Percentiles rank a stretch among this genome's conserved stretches.
These are phyloP conservation scores for Lachancea thermotolerans DNA, from an alignment of 805 yeast genomes.

Conservation along the genomic window DNA sequence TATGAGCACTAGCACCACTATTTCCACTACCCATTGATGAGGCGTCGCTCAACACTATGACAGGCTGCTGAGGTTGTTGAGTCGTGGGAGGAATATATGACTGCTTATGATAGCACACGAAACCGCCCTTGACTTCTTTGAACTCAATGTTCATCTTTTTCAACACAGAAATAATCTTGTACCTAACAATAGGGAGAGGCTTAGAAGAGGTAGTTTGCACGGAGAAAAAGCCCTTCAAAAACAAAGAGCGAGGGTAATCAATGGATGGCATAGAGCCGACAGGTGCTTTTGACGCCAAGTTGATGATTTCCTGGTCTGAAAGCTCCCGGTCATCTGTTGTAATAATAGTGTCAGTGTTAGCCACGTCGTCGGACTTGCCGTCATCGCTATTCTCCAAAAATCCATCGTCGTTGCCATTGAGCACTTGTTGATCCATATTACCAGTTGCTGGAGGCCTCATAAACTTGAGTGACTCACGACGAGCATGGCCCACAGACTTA, in stretches of 20 bases:
- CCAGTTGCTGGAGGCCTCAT: conserved; percentile 31
- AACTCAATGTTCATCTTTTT: conserved; percentile 70
- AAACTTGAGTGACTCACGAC: conserved; percentile 50
- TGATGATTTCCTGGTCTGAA: conserved; percentile 44
- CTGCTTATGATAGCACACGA: conserved; percentile 63
- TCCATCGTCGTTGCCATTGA: conserved; percentile 36
- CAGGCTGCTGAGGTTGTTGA: conserved; percentile 9
- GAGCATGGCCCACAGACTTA: conserved; percentile 65
- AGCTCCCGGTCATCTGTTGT: conserved; percentile 26
- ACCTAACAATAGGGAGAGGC: conserved; percentile 80
- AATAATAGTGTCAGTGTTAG: conserved; percentile 5
- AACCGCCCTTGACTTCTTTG: conserved; percentile 91
- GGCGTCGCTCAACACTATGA: conserved; percentile 8
- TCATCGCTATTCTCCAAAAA: conserved; percentile 38
- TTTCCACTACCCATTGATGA: conserved; percentile 8
- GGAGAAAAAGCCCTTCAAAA: conserved; percentile 86
- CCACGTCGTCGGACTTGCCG: conserved; percentile 48
- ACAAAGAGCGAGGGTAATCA: conserved; percentile 85
- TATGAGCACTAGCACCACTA: conserved; percentile 14
- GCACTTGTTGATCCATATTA: conserved; percentile 29
- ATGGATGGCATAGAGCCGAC: conserved; percentile 87
- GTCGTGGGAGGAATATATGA: conserved; percentile 6
- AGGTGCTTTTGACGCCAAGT: conserved; percentile 49
- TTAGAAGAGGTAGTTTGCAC: conserved; percentile 94
- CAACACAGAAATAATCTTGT: conserved; percentile 72